Evolutionary conservation across 2,329 filamentous ascomycete genomes (phyloP), one percentile per base, ranked within the genome.

Genomic region (Claviceps digitariae): DNA sequence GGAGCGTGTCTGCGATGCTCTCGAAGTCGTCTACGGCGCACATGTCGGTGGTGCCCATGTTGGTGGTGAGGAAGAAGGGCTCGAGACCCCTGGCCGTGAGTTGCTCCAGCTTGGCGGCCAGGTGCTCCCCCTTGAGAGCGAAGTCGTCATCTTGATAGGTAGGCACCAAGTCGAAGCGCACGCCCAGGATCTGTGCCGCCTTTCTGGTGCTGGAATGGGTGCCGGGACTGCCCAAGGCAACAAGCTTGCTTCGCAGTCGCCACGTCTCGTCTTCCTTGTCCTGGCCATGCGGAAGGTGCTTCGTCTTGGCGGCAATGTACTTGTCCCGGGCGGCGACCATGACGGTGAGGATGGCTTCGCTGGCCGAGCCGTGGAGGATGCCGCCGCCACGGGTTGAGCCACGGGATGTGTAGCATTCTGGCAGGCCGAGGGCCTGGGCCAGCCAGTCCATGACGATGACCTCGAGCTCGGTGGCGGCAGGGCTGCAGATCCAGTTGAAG

Each of bases 401-500:
- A 3, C 10, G 20, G 9, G 41, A 23, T 17, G 20, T 44, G 41
- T 20, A 44, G 21, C 41, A 44, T 15, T 44, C 41, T 9, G 41
- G 41, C 41, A 44, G 41, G 0, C 82, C 81, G 48, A 86, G 69
- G 9, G 89, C 77, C 66, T 85, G 81, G 17, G 85, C 88, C 3
- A 96, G 72, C 90, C 91, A 97, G 69, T 97, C 91, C 66, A 96
- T 77, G 45, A 95, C 85, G 25, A 96, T 78, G 0, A 90, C 95
- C 74, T 97, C 91, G 48, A 97, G 78, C 71, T 97, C 91, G 0
- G 91, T 97, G 20, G 93, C 84, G 7, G 87, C 90, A 0, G 91
- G 91, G 6, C 84, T 90, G 70, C 91, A 96, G 58, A 96, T 83
- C 91, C 91, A 97, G 70, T 97, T 97, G 76, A 97, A 97, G 41